Evolutionary conservation across 2,329 filamentous ascomycete genomes (phyloP).

Genomic region (Tolypocladium paradoxum): DNA sequence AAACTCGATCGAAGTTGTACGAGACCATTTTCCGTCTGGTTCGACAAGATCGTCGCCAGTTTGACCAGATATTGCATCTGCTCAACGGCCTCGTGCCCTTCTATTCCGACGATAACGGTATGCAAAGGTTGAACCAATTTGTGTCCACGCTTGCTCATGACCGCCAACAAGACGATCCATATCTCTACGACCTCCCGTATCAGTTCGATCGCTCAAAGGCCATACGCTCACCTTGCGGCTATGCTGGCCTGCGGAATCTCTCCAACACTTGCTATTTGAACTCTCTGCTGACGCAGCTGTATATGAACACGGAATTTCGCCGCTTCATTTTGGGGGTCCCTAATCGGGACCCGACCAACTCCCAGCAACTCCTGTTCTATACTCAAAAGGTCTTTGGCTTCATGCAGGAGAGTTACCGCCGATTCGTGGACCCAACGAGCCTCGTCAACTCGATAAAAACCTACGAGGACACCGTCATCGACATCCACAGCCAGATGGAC

Average conservation of each 20-base stretch:
- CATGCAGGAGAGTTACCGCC: slow-evolving; percentile 73
- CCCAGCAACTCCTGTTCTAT: slow-evolving; percentile 60
- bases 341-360: slow-evolving; percentile 40
- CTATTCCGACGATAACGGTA: slow-evolving; percentile 29
- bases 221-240: slow-evolving; percentile 68
- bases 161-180: slow-evolving; percentile 29
- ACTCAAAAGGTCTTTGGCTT: slow-evolving; percentile 74
- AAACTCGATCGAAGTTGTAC: slow-evolving; percentile 49
- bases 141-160: neutral
- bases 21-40: slow-evolving; percentile 48
- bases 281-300: slow-evolving; percentile 85
- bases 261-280: slow-evolving; percentile 98
- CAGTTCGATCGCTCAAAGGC: slow-evolving; percentile 55
- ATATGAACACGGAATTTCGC: slow-evolving; percentile 87
- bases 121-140: slow-evolving; percentile 4
- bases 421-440: slow-evolving; percentile 59
- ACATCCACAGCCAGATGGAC: slow-evolving; percentile 89
- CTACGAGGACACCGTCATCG: slow-evolving; percentile 72
- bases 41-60: slow-evolving; percentile 37
- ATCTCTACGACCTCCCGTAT: slow-evolving; percentile 50
- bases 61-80: slow-evolving; percentile 37
- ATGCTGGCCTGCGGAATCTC: slow-evolving; percentile 82
- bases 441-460: slow-evolving; percentile 70
- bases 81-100: slow-evolving; percentile 24
- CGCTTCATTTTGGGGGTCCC: slow-evolving; percentile 65